Evolutionary conservation across 495 filamentous ascomycete species (phyloP), one percentile per base, ranked within the genome.

Genomic region (Xylaria sp.): DNA sequence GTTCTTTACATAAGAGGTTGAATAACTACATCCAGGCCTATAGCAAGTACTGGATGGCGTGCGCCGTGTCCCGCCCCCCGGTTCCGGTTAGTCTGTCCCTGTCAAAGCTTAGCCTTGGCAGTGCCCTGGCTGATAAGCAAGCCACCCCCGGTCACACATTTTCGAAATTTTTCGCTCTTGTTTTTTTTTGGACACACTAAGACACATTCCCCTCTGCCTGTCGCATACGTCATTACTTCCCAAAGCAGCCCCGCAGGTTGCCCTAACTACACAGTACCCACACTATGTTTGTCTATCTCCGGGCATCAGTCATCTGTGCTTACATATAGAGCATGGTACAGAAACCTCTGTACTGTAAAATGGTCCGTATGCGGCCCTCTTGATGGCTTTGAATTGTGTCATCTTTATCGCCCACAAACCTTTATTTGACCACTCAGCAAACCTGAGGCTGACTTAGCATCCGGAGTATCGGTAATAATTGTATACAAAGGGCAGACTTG

Each of bases 201-300:
- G 4, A 40, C 17, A 66, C 5, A 37, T 35, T 31, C 66, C 66
- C 52, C 66, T 59, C 66, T 40, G 14, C 26, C 53, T 24, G 12
- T 17, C 19, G 35, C 37, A 14, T 68, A 68, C 66, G 66, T 68
- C 66, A 68, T 68, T 24, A 21, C 53, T 57, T 41, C 66, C 66
- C 41, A 46, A 68, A 68, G 43, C 66, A 37, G 66, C 53, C 37
- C 50, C 41, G 37, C 66, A 33, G 12, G 44, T 41, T 43, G 29
- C 62, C n/a, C 21, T 37, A 9, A n/a, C n/a, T n/a, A n/a, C n/a
- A 31, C 41, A 40, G 46, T 21, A 40, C 35, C 35, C n/a, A 62
- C 40, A 17, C 59, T 17, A 37, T 14, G 35, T 15, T n/a, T 26
- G 37, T 21, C 21, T 43, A 41, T 62, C 59, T 62, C 59, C 59